These are phyloP conservation scores for Mangifera indica DNA, from an alignment of 345 rosid species.

Conservation along the genomic window DNA sequence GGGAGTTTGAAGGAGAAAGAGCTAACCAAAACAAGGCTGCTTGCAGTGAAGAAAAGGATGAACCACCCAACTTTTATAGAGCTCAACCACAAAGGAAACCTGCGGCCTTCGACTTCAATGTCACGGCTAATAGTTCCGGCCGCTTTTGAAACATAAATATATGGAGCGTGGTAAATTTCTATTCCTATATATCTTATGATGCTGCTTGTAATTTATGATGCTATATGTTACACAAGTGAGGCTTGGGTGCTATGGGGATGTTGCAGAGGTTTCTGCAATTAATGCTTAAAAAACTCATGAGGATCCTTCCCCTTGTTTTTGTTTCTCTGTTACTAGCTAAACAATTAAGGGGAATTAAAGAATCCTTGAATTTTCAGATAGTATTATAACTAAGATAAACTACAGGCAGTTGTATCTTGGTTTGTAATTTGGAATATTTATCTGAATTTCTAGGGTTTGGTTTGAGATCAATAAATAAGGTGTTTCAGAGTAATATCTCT, in stretches of 20 bases:
- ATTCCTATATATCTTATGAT: constrained; percentile 7
- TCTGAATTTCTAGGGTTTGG: constrained; percentile 16
- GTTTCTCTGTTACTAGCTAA: not conserved
- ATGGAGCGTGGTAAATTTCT: constrained; percentile 12
- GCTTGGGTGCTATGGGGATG: not conserved
- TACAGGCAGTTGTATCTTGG: not conserved
- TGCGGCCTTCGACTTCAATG: constrained; percentile 16
- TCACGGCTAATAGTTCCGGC: constrained; percentile 11
- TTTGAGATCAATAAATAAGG: not conserved
- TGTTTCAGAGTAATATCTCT: not conserved
- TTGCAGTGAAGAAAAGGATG: constrained; percentile 8
- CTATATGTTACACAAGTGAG: not conserved
- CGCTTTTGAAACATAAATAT: constrained; percentile 9
- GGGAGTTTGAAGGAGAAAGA: constrained; percentile 58
- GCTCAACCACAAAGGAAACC: constrained; percentile 8
- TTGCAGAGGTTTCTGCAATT: constrained; percentile 1
- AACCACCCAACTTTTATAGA: not conserved
- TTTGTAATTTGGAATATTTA: constrained; percentile 12
- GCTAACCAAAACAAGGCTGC: constrained; percentile 38
- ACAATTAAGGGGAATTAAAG: constrained; percentile 6
- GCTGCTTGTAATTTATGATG: constrained; percentile 1
- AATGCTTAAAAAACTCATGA: too few relatives aligned
- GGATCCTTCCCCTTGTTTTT: not conserved
- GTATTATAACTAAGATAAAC: not conserved
- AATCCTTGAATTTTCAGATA: constrained; percentile 8